Conservation (phyloP, 495 filamentous ascomycete species). For the Cetradonia linearis region DNA sequence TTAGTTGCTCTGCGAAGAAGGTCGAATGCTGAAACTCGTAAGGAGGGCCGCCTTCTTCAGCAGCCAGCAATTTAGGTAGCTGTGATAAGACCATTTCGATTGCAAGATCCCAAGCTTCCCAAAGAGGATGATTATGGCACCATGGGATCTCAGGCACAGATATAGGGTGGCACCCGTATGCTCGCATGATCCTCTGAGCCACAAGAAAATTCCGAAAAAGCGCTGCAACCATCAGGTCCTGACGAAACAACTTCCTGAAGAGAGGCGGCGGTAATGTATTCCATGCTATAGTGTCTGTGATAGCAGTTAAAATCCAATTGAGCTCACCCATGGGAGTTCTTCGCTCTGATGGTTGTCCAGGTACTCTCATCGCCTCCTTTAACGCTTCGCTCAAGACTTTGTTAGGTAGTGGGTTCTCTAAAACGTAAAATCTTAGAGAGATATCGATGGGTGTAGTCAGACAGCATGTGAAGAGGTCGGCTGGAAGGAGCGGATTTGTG, state of each 20-base stretch:
- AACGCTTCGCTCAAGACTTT: constrained; percentile 62
- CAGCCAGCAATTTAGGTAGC: constrained; percentile 68
- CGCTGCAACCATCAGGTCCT: constrained; percentile 98
- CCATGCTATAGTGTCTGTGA: constrained; percentile 99
- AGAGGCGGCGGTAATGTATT: constrained; percentile 77
- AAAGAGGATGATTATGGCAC: constrained; percentile 85
- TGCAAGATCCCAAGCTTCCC: constrained; percentile 95
- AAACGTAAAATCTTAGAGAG: constrained; percentile 83
- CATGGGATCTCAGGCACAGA: constrained; percentile 81
- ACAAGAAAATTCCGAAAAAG: constrained; percentile 94
- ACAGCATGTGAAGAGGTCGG: constrained; percentile 93
- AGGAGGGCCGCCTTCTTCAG: constrained; percentile 57
- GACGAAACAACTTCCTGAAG: constrained; percentile 93
- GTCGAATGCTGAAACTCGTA: constrained; percentile 91
- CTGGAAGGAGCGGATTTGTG: constrained; percentile 90
- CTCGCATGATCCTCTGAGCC: constrained; percentile 87
- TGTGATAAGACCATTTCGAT: constrained; percentile 94
- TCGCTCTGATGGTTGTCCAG: constrained; percentile 82
- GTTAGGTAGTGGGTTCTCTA: constrained; percentile 79
- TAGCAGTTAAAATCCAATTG: constrained; percentile 99
- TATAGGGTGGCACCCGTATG: constrained; percentile 87
- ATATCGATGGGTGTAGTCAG: constrained; percentile 96
- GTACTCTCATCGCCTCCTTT: constrained; percentile 67
- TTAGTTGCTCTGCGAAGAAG: constrained; percentile 96
- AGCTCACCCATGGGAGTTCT: constrained; percentile 90